Conservation (phyloP, 345 rosid genomes). For the Syzygium oleosum region DNA sequence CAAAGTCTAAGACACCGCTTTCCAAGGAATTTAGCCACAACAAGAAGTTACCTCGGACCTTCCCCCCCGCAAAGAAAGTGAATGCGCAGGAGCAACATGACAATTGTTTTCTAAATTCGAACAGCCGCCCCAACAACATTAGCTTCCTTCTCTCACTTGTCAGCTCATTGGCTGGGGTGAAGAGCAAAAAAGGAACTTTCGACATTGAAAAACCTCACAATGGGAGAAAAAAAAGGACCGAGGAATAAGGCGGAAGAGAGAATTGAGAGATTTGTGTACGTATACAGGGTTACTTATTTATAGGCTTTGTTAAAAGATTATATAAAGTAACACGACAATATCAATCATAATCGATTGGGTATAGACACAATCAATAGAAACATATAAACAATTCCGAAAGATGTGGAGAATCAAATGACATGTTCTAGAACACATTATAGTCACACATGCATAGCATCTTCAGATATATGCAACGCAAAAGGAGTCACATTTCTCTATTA, state of each 20-base stretch:
- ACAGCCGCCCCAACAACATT: not conserved
- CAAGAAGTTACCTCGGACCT: not conserved
- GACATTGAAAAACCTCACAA: not conserved
- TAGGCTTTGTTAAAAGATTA: not conserved
- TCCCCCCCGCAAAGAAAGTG: not conserved
- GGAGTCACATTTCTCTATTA: not conserved
- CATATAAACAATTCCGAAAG: accelerated
- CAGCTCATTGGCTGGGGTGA: not conserved
- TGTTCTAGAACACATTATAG: not conserved
- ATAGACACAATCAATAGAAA: not conserved
- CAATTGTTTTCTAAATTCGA: too few relatives aligned
- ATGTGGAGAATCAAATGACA: not conserved
- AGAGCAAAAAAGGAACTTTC: not conserved
- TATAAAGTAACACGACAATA: not conserved
- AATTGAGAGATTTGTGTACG: not conserved
- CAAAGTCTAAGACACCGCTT: not conserved
- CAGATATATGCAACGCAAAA: not conserved
- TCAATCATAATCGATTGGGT: accelerated
- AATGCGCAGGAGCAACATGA: not conserved
- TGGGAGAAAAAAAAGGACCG: not conserved
- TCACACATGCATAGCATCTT: not conserved
- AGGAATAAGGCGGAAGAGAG: not conserved
- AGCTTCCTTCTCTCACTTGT: not conserved
- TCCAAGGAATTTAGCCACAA: not conserved
- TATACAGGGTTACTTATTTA: not conserved